These are phyloP conservation scores for Zoysia pacifica DNA, from an alignment of 176 grass and related monocot genomes.

Conservation along the genomic window DNA sequence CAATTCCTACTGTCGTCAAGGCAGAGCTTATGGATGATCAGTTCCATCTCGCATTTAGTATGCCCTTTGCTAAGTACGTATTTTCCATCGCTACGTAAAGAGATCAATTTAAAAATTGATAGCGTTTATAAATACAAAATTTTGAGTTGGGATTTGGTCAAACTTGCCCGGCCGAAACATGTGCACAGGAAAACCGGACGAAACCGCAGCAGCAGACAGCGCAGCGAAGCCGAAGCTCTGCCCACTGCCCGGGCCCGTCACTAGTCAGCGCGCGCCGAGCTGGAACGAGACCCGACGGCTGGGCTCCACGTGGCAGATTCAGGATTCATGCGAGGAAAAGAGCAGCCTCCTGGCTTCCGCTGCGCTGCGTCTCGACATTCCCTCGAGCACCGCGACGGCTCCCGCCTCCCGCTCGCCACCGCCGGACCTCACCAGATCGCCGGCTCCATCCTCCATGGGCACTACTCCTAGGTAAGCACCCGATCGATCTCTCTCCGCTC, in stretches of 20 bases:
- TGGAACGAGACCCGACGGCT: background rate
- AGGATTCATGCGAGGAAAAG: background rate
- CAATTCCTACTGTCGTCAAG: no score
- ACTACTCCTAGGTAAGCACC: constrained; percentile 15
- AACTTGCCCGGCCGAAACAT: background rate
- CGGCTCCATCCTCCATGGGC: constrained; percentile 11
- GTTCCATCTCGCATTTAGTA: no score
- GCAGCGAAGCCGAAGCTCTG: background rate
- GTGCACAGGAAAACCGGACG: background rate
- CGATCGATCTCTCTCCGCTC: background rate
- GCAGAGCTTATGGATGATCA: no score
- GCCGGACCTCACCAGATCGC: background rate
- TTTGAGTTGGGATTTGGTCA: background rate
- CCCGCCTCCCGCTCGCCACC: background rate
- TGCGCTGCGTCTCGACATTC: background rate
- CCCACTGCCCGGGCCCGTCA: no score
- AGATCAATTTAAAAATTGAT: no score
- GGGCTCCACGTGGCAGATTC: background rate
- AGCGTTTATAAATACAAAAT: no score
- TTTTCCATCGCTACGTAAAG: no score
- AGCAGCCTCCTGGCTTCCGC: background rate
- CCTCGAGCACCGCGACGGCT: constrained; percentile 1
- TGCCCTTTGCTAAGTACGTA: no score
- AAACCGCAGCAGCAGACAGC: background rate
- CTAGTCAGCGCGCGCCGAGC: background rate